A percentile compares a stretch with the other conserved stretches of the same genome.
phyloP scores from a whole-genome alignment of 495 filamentous ascomycete species.

The Elasticomyces elasticus region DNA sequence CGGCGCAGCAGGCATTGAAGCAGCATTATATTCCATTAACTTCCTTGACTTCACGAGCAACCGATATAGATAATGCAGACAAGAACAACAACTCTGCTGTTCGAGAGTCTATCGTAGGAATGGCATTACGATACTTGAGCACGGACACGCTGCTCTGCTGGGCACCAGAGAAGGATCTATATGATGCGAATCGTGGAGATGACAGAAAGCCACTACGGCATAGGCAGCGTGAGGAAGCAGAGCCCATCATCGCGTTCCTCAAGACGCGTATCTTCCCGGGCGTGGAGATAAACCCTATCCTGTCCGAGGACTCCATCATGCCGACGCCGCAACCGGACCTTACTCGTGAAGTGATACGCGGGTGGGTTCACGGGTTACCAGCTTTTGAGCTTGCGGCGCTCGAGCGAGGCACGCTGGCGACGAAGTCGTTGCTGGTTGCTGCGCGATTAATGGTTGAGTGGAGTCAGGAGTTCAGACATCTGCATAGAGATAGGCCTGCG shows the following conservation, averaged over 20 bases:
- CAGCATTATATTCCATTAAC: conserved; percentile 86
- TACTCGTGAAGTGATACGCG: conserved; percentile 62
- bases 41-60: conserved; percentile 65
- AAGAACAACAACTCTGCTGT: conserved; percentile 29
- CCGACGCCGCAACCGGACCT: conserved; percentile 58
- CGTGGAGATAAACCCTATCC: conserved; percentile 60
- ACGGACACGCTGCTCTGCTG: conserved; percentile 94
- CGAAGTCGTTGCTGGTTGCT: conserved; percentile 75
- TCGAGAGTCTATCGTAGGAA: conserved; percentile 51
- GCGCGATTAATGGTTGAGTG: conserved; percentile 74
- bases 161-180: conserved; percentile 53
- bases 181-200: conserved; percentile 28
- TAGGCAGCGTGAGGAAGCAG: conserved; percentile 56
- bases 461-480: conserved; percentile 57
- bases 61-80: conserved; percentile 65
- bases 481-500: conserved; percentile 31
- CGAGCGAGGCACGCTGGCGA: conserved; percentile 70
- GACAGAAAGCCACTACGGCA: conserved; percentile 50
- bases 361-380: conserved; percentile 64
- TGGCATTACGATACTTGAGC: conserved; percentile 72
- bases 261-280: conserved; percentile 76
- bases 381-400: conserved; percentile 75
- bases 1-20: conserved; percentile 62
- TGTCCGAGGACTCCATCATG: conserved; percentile 63
- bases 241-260: conserved; percentile 59